phyloP scores from a whole-genome alignment of 805 yeast genomes.

The Lipomyces lipofer region DNA sequence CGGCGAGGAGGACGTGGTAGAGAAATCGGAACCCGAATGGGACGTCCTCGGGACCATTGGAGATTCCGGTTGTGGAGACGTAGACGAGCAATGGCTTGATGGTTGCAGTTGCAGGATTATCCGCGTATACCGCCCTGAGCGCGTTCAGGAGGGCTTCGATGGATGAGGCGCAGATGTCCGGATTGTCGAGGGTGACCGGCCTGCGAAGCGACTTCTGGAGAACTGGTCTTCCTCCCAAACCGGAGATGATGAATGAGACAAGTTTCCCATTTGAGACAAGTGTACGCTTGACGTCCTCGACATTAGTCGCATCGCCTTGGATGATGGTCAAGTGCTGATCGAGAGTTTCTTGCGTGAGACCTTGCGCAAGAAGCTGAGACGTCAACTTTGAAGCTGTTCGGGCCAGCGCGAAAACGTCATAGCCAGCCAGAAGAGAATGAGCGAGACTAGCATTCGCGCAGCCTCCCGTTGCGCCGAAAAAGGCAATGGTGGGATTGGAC shows the following conservation, averaged over 20 bases:
- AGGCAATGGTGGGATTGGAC: not conserved
- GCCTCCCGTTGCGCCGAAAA: not conserved
- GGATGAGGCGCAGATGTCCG: not conserved
- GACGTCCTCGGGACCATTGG: not conserved
- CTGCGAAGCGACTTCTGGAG: not conserved
- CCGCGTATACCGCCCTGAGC: not conserved
- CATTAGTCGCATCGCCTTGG: not conserved
- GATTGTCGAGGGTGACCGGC: not conserved
- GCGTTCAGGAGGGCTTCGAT: not conserved
- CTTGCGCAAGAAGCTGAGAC: slow-evolving; percentile 1
- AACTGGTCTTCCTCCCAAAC: slow-evolving; percentile 1
- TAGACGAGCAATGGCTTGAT: not conserved
- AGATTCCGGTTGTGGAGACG: not conserved
- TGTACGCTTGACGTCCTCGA: not conserved
- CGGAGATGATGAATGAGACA: not conserved
- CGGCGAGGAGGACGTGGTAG: not conserved
- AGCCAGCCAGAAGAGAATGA: not conserved
- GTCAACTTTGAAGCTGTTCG: not conserved
- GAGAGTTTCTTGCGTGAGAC: not conserved
- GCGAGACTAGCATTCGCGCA: not conserved
- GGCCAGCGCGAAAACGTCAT: not conserved
- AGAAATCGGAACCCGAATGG: not conserved
- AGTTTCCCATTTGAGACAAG: not conserved
- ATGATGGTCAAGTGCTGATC: not conserved
- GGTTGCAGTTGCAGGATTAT: not conserved